Conservation (phyloP, 345 rosid genomes). For the Eucalyptus tenuipes region DNA sequence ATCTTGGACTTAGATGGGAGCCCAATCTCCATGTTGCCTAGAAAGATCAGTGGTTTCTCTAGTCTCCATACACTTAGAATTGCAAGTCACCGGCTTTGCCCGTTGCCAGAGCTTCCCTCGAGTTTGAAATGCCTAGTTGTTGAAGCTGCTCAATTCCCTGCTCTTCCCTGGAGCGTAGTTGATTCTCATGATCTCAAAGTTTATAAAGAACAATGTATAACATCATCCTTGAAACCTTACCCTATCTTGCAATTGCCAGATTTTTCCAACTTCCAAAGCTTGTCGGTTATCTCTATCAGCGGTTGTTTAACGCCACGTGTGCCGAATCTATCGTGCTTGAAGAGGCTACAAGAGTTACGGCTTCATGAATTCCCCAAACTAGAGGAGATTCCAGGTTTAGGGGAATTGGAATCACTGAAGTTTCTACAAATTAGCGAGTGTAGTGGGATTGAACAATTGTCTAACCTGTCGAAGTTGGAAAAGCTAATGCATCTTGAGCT, state of each 20-base stretch:
- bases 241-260: background rate
- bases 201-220: no score
- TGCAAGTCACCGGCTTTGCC: background rate
- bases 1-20: background rate
- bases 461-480: background rate
- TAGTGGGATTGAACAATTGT: background rate
- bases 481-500: background rate
- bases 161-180: background rate
- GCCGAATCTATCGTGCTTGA: background rate
- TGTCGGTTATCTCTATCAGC: background rate
- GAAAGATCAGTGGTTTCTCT: background rate
- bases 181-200: fast-evolving
- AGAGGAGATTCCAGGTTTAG: background rate
- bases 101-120: background rate
- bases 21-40: background rate
- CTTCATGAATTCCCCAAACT: background rate
- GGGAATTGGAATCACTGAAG: background rate
- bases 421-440: background rate
- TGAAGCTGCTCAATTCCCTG: background rate
- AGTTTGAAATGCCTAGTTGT: background rate
- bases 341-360: background rate
- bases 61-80: background rate
- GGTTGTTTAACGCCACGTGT: background rate
- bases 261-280: background rate
- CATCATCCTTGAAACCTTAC: background rate